phyloP scores from a whole-genome alignment of 257 asterid genomes.

The Anisodus acutangulus region DNA sequence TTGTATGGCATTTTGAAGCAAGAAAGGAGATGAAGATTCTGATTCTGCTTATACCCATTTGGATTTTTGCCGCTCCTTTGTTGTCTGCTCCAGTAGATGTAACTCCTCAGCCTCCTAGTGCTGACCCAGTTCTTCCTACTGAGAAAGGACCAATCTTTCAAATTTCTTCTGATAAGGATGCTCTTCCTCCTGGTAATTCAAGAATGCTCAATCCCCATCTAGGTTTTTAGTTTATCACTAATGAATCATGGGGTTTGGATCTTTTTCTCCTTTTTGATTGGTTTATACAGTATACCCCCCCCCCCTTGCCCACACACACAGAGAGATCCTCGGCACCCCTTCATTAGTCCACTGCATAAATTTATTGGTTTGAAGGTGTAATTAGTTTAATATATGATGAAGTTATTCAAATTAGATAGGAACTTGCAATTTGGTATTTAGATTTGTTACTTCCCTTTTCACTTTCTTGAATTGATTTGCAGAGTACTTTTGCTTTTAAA shows the following conservation, averaged over 20 bases:
- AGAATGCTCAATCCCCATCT: neutral
- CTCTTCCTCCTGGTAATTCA: constrained; percentile 76
- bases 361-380: neutral
- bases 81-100: constrained; percentile 66
- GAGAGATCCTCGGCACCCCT: too few species aligned
- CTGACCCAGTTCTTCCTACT: constrained; percentile 87
- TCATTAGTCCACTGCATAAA: too few species aligned
- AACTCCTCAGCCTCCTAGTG: constrained; percentile 72
- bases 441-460: neutral
- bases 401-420: constrained; percentile 3
- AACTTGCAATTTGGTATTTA: neutral
- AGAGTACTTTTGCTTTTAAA: neutral
- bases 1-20: neutral
- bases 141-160: constrained; percentile 76
- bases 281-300: too few species aligned
- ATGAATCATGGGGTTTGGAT: constrained; percentile 33
- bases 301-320: too few species aligned
- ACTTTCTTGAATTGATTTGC: neutral
- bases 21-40: constrained; percentile 48
- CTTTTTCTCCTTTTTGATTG: neutral
- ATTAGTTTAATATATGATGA: neutral
- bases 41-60: constrained; percentile 54
- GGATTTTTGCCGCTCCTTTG: constrained; percentile 50
- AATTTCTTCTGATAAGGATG: constrained; percentile 54
- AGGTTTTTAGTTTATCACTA: constrained; percentile 8